These are phyloP conservation scores for Lithospermum erythrorhizon DNA, from an alignment of 257 asterid species.

Conservation along the genomic window DNA sequence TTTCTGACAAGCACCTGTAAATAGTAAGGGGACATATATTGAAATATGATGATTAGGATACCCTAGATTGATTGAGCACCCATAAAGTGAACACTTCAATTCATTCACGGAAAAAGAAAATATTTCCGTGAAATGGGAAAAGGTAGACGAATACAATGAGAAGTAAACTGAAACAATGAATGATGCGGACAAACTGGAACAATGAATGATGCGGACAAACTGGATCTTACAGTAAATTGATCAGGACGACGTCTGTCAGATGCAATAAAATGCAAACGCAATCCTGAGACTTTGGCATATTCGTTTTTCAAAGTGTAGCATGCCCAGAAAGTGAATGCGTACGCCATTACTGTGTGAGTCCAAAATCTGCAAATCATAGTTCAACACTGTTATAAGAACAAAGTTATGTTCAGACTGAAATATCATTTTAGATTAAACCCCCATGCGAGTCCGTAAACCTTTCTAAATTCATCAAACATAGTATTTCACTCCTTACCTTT, in stretches of 20 bases:
- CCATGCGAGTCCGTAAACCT: not conserved
- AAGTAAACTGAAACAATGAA: not conserved
- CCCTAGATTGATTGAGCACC: not conserved
- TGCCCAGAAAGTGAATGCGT: slow-evolving; percentile 86
- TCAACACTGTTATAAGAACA: not conserved
- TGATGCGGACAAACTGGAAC: not conserved
- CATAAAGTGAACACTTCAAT: not conserved
- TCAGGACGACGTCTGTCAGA: slow-evolving; percentile 86
- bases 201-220: slow-evolving; percentile 1
- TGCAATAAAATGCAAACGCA: slow-evolving; percentile 94
- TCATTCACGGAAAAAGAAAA: not conserved
- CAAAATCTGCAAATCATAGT: slow-evolving; percentile 54
- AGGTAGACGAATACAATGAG: not conserved
- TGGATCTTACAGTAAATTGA: slow-evolving; percentile 71
- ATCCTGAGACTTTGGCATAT: slow-evolving; percentile 46
- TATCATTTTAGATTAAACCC: not conserved
- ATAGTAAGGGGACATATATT: not conserved
- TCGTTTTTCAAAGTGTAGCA: slow-evolving; percentile 65
- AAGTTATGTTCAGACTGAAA: not conserved
- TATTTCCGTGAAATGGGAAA: not conserved
- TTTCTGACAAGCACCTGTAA: slow-evolving; percentile 79
- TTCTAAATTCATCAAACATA: not conserved
- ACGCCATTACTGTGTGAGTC: slow-evolving; percentile 87
- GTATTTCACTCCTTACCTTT: slow-evolving; percentile 31
- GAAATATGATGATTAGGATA: not conserved